phyloP scores from a whole-genome alignment of 176 grass and related monocot genomes.

The Pontederia paniculata region DNA sequence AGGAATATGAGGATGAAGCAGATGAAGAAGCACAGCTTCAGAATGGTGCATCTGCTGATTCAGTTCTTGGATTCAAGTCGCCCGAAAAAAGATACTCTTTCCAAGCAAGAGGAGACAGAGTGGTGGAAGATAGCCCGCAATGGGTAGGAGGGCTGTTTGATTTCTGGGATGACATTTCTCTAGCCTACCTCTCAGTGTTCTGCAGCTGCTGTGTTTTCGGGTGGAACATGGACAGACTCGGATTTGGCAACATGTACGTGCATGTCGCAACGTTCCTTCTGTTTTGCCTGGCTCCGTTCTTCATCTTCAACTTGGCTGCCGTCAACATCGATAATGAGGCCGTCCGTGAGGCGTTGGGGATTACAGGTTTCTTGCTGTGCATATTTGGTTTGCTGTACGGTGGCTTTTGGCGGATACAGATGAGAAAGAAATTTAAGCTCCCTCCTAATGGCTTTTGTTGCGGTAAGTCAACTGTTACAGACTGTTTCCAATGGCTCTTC shows the following conservation, averaged over 20 bases:
- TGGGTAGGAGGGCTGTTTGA: slow-evolving; percentile 12
- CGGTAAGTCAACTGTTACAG: neutral
- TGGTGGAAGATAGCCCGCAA: neutral
- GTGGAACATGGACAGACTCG: slow-evolving; percentile 15
- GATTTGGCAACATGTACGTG: slow-evolving; percentile 17
- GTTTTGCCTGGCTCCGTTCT: slow-evolving; percentile 4
- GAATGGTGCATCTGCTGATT: neutral
- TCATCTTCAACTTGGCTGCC: slow-evolving; percentile 10
- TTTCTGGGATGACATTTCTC: slow-evolving; percentile 14
- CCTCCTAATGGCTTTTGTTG: neutral
- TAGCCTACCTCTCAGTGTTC: slow-evolving; percentile 18
- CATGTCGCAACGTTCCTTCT: slow-evolving; percentile 8
- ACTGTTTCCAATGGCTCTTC: slow-evolving; percentile 9
- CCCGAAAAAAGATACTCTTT: neutral
- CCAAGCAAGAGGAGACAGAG: neutral
- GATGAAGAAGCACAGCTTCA: slow-evolving; percentile 1
- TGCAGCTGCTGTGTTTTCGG: slow-evolving; percentile 17
- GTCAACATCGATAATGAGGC: slow-evolving; percentile 5
- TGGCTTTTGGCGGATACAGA: slow-evolving; percentile 18
- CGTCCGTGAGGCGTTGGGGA: neutral
- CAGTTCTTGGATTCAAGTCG: neutral
- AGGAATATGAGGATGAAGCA: neutral
- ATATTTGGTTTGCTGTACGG: slow-evolving; percentile 9
- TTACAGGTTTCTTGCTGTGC: slow-evolving; percentile 6
- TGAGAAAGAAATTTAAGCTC: slow-evolving; percentile 14